phyloP scores from a whole-genome alignment of 1,139 yeast genomes.

The Kazachstania sp. region DNA sequence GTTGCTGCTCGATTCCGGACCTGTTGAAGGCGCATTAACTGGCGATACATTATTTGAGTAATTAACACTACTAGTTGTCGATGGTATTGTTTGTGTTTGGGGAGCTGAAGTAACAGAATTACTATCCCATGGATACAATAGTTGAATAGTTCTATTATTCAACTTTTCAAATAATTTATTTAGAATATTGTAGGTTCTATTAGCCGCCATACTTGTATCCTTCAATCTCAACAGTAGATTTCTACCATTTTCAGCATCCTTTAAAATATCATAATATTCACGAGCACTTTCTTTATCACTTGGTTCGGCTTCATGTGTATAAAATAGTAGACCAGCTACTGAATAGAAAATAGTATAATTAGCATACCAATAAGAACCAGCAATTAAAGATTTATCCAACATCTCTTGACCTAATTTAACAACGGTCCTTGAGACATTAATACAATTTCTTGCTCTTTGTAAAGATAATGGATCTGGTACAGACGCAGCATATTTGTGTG shows the following conservation, averaged over 20 bases:
- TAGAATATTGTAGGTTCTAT: conserved; percentile 68
- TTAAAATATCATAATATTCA: conserved; percentile 49
- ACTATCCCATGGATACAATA: conserved; percentile 8
- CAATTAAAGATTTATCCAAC: conserved; percentile 62
- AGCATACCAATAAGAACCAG: conserved; percentile 91
- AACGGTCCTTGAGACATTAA: conserved; percentile 75
- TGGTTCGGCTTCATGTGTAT: conserved; percentile 62
- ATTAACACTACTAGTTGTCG: neutral
- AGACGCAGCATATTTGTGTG: conserved; percentile 31
- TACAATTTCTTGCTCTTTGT: conserved; percentile 76
- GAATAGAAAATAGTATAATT: conserved; percentile 88
- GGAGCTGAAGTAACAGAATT: neutral
- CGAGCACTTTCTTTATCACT: conserved; percentile 52
- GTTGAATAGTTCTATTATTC: conserved; percentile 34
- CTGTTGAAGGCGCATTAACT: neutral
- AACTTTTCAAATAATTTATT: conserved; percentile 76
- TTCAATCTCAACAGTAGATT: conserved; percentile 63
- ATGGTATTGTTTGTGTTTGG: neutral
- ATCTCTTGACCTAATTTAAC: conserved; percentile 77
- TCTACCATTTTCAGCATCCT: conserved; percentile 77
- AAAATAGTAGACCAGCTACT: conserved; percentile 78
- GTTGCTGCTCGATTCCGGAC: neutral
- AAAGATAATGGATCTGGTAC: conserved; percentile 43
- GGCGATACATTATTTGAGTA: neutral
- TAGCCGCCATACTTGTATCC: conserved; percentile 68